These are phyloP conservation scores for Dothistroma pini DNA, from an alignment of 2,329 filamentous ascomycete species.

Conservation along the genomic window DNA sequence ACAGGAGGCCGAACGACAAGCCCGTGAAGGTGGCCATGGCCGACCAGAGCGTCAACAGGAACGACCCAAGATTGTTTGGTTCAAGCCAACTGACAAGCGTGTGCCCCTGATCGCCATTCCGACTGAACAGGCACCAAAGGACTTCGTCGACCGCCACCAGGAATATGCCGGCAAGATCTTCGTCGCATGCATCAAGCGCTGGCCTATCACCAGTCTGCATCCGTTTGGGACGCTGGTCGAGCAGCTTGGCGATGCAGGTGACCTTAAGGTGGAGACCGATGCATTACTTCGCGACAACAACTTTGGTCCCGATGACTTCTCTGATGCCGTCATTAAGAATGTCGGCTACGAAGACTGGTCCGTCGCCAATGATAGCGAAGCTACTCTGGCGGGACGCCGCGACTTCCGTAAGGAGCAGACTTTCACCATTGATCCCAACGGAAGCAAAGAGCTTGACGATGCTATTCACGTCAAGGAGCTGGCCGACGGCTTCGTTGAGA, in stretches of 20 bases:
- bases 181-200: constrained; percentile 97
- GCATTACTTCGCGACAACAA: constrained; percentile 97
- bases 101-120: constrained; percentile 97
- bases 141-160: constrained; percentile 98
- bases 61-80: constrained; percentile 99
- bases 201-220: constrained; percentile 99
- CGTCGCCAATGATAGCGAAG: constrained; percentile 75
- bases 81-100: constrained; percentile 99
- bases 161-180: constrained; percentile 98
- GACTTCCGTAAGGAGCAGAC: constrained; percentile 86
- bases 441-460: constrained; percentile 83
- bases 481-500: constrained; percentile 80
- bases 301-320: constrained; percentile 96
- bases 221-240: constrained; percentile 97
- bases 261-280: constrained; percentile 96
- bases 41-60: constrained; percentile 85
- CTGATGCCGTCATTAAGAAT: constrained; percentile 89
- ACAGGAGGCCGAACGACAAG: constrained; percentile 92
- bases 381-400: constrained; percentile 67
- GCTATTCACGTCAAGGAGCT: constrained; percentile 87
- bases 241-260: constrained; percentile 94
- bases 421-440: constrained; percentile 90
- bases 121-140: constrained; percentile 92
- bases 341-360: constrained; percentile 92
- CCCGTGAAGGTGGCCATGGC: constrained; percentile 73